phyloP scores from a whole-genome alignment of 2,329 filamentous ascomycete genomes.

The Exophiala oligosperma region DNA sequence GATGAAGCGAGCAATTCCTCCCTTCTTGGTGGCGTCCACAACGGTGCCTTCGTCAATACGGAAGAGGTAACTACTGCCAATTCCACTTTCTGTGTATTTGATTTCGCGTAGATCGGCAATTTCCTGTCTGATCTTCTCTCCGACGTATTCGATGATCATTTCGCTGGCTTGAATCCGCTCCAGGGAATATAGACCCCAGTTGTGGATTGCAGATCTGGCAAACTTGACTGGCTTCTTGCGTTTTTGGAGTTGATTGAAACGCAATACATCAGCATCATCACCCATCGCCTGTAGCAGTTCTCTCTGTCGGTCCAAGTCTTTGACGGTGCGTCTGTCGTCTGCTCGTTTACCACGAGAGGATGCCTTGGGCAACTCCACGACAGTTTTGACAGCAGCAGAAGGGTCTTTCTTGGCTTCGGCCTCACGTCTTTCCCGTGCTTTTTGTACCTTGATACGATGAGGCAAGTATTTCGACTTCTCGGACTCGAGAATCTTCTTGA shows the following conservation, averaged over 20 bases:
- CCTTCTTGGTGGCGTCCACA: constrained; percentile 97
- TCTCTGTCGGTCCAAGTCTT: constrained; percentile 94
- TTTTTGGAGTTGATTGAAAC: constrained; percentile 99
- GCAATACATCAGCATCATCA: constrained; percentile 79
- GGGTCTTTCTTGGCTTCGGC: constrained; percentile 65
- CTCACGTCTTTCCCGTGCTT: constrained; percentile 86
- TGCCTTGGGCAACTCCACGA: constrained; percentile 80
- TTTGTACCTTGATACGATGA: constrained; percentile 94
- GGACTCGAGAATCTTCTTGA: constrained; percentile 92
- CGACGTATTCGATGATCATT: constrained; percentile 99
- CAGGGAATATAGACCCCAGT: constrained; percentile 97
- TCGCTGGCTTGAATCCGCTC: constrained; percentile 96
- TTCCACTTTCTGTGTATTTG: constrained; percentile 90
- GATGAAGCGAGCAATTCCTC: constrained; percentile 96
- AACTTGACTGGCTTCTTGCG: constrained; percentile 99
- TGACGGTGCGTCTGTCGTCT: constrained; percentile 91
- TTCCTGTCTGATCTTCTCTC: constrained; percentile 93
- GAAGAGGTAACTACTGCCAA: constrained; percentile 96
- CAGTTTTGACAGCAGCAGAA: constrained; percentile 67
- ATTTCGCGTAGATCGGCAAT: constrained; percentile 95
- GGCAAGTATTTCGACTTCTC: constrained; percentile 98
- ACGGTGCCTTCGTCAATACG: constrained; percentile 97
- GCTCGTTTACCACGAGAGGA: constrained; percentile 92
- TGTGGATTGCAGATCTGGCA: constrained; percentile 95
- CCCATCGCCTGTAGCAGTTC: constrained; percentile 65